Evolutionary conservation across 495 filamentous ascomycete genomes (phyloP).

Genomic region (Annulohypoxylon bovei): DNA sequence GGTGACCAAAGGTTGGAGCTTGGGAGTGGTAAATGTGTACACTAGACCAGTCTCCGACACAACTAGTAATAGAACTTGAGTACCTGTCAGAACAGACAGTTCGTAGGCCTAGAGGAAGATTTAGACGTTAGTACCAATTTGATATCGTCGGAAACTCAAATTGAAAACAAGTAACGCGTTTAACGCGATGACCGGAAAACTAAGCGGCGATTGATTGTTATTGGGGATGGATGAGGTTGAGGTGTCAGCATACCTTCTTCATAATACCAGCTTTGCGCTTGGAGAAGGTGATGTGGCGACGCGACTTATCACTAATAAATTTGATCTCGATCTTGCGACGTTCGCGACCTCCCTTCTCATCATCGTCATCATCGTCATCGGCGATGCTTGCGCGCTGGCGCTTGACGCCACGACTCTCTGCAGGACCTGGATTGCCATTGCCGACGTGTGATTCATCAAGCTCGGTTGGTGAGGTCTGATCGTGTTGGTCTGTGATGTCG

Average conservation of each 20-base stretch:
- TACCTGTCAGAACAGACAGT: constrained; percentile 95
- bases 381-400: constrained; percentile 81
- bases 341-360: constrained; percentile 98
- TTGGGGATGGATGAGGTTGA: neutral
- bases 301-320: constrained; percentile 99
- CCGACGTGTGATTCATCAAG: constrained; percentile 71
- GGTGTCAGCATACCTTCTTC: constrained; percentile 87
- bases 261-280: constrained; percentile 99
- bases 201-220: constrained; percentile 2
- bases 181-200: constrained; percentile 32
- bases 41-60: constrained; percentile 98
- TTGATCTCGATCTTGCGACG: constrained; percentile 99
- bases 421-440: constrained; percentile 67
- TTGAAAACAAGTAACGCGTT: constrained; percentile 39
- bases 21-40: constrained; percentile 99
- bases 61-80: constrained; percentile 95
- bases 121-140: constrained; percentile 26
- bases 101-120: constrained; percentile 82
- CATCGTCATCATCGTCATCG: constrained; percentile 98
- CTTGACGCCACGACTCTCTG: constrained; percentile 86
- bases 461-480: constrained; percentile 66
- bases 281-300: constrained; percentile 99
- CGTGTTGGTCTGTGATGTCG: constrained; percentile 71
- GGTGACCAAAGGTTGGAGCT: constrained; percentile 97
- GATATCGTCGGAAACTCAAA: constrained; percentile 17